Evolutionary conservation across 345 rosid genomes (phyloP).

Genomic region (Aquilaria sinensis): DNA sequence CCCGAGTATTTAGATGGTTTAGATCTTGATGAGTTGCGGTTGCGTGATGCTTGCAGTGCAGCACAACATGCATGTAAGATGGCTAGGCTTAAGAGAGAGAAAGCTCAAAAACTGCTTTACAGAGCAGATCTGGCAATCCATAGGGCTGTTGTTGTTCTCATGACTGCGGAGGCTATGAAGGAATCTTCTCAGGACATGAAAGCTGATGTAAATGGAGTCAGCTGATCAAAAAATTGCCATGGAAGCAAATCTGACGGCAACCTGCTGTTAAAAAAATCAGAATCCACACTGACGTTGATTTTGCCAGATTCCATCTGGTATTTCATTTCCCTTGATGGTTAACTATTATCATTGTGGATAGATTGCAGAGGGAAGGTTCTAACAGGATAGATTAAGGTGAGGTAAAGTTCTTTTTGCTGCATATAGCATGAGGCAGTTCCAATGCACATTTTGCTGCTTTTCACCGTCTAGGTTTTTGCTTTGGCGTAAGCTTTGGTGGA

Average conservation of each 20-base stretch:
- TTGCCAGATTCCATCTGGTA: slow-evolving; percentile 18
- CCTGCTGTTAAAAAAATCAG: slow-evolving; percentile 12
- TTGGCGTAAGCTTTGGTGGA: slow-evolving; percentile 14
- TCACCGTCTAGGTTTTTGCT: slow-evolving; percentile 12
- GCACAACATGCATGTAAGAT: slow-evolving; percentile 55
- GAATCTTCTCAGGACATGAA: slow-evolving; percentile 44
- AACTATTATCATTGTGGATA: neutral
- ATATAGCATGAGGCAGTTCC: slow-evolving; percentile 14
- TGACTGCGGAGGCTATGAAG: slow-evolving; percentile 82
- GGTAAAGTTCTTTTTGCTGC: slow-evolving; percentile 18
- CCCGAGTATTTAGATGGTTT: slow-evolving; percentile 38
- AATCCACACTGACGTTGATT: slow-evolving; percentile 7
- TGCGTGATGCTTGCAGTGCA: slow-evolving; percentile 75
- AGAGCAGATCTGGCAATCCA: slow-evolving; percentile 84
- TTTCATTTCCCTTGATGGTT: slow-evolving; percentile 7
- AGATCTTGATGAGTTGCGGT: slow-evolving; percentile 57
- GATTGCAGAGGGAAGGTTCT: slow-evolving; percentile 4
- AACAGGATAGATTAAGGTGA: slow-evolving; percentile 12
- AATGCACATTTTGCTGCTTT: slow-evolving; percentile 11
- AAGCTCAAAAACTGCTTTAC: slow-evolving; percentile 65
- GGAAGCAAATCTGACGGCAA: slow-evolving; percentile 15
- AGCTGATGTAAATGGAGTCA: slow-evolving; percentile 20
- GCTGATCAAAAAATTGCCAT: slow-evolving; percentile 15
- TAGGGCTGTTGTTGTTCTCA: slow-evolving; percentile 83
- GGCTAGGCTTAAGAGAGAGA: slow-evolving; percentile 80